Evolutionary conservation across 345 rosid genomes (phyloP), one percentile per base, ranked within the genome.

Genomic region (Eucalyptus regnans): DNA sequence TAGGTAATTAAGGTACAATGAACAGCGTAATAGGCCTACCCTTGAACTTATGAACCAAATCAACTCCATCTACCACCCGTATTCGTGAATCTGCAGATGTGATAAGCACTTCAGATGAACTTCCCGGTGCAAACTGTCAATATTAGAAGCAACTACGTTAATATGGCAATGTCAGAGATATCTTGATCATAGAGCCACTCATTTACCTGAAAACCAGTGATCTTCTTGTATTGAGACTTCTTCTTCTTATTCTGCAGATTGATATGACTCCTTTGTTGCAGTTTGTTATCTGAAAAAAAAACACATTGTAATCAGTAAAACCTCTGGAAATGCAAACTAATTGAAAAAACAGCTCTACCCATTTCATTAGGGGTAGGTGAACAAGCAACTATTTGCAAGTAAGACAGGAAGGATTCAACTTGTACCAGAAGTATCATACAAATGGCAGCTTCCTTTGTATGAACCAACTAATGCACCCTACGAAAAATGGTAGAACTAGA

Each of bases 191-290:
- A 43, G 43, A 52, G 86, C 50, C 81, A 58, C 52, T 27, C 54
- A 58, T 51, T 91, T 94, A 98, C 99, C 98, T 98, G 99, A 93
- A 98, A 98, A 90, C 99, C 99, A 48, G 99, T 98, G 91, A 98
- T 97, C 91, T 98, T 98, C 92, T 95, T 98, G 80, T 93, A 96
- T 88, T 95, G 97, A 88, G 99, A 89, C 92, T 96, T 97, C 95
- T 97, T 97, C 94, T 95, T 98, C 96, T 93, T 97, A 88, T 94
- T 96, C 92, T 95, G 97, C 92, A 98, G 93, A 93, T 97, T 94
- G 83, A 98, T 96, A 86, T 90, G 95, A 90, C 94, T 87, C 90
- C 92, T 95, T 37, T 91, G 96, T 89, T 94, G 97, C 93, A 98
- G 92, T 93, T 96, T 98, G 92, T 98, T 96, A 86, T 95, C 99